phyloP scores from a whole-genome alignment of 495 filamentous ascomycete genomes.

The Podospora anserina region DNA sequence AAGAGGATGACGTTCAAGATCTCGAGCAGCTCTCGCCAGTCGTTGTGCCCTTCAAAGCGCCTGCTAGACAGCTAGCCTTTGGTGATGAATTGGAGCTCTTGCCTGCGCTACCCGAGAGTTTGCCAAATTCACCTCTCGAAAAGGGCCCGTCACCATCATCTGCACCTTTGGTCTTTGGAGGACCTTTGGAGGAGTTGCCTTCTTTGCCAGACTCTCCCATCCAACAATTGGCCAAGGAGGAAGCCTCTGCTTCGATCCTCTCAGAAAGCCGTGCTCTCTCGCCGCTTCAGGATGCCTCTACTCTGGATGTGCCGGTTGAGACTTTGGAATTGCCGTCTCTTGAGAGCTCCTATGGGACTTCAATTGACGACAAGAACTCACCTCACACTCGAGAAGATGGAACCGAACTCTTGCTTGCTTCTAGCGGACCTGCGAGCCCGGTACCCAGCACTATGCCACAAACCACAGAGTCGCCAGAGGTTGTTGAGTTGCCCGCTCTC shows the following conservation, averaged over 20 bases:
- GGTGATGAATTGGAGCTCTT: slow-evolving; percentile 6
- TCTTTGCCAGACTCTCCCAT: neutral
- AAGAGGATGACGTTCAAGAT: neutral
- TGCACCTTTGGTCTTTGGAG: neutral
- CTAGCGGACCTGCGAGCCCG: neutral
- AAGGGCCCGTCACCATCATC: neutral
- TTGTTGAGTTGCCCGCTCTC: neutral
- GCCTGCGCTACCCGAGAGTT: slow-evolving; percentile 7
- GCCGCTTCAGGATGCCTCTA: neutral
- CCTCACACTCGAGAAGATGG: neutral
- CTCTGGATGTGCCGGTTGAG: neutral
- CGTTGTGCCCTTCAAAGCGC: neutral
- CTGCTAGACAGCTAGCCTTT: neutral
- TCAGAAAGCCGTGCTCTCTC: neutral
- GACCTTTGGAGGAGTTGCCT: neutral
- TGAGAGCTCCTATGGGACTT: neutral
- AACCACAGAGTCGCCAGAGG: neutral
- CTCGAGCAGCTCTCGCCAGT: neutral
- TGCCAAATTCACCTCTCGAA: neutral
- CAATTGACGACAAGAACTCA: neutral
- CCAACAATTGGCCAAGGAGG: neutral
- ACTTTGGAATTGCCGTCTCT: neutral
- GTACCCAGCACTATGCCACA: neutral
- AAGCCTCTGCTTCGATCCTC: neutral
- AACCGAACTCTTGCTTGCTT: neutral